Evolutionary conservation across 768 basidiomycete genomes (phyloP).

Genomic region (Suillus placidus): DNA sequence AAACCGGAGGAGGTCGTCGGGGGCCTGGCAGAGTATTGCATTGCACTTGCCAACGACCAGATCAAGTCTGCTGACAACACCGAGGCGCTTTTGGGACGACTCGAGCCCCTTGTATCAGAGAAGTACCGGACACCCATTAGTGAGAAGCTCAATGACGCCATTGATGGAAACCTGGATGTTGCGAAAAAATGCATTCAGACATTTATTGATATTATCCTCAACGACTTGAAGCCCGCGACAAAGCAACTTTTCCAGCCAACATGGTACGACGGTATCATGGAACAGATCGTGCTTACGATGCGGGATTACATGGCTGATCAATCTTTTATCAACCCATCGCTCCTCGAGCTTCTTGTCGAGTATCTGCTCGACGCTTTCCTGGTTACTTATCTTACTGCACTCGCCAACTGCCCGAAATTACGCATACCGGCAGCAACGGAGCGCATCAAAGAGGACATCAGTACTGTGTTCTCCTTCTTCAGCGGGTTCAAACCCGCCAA

Average conservation of each 20-base stretch:
- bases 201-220: slow-evolving; percentile 92
- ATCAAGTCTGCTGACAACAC: slow-evolving; percentile 94
- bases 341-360: slow-evolving; percentile 90
- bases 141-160: slow-evolving; percentile 90
- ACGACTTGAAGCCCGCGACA: slow-evolving; percentile 87
- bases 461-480: slow-evolving; percentile 80
- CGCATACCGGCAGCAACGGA: slow-evolving; percentile 85
- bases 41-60: slow-evolving; percentile 97
- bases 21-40: slow-evolving; percentile 93
- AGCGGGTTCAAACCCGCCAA: slow-evolving; percentile 71
- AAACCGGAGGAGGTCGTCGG: slow-evolving; percentile 86
- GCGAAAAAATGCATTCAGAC: slow-evolving; percentile 97
- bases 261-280: slow-evolving; percentile 92
- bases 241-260: slow-evolving; percentile 78
- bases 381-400: slow-evolving; percentile 84
- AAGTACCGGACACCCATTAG: slow-evolving; percentile 86
- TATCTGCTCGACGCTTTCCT: slow-evolving; percentile 92
- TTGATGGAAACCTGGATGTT: slow-evolving; percentile 97
- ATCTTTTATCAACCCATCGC: slow-evolving; percentile 83
- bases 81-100: slow-evolving; percentile 79
- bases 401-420: slow-evolving; percentile 83
- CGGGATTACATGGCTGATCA: slow-evolving; percentile 96
- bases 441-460: slow-evolving; percentile 80
- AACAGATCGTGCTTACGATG: slow-evolving; percentile 93
- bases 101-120: slow-evolving; percentile 90